A percentile compares a stretch with the other conserved stretches of the same genome.
Evolutionary conservation across 2,329 filamentous ascomycete genomes (phyloP).

Genomic region (Mollisiaceae sp.): DNA sequence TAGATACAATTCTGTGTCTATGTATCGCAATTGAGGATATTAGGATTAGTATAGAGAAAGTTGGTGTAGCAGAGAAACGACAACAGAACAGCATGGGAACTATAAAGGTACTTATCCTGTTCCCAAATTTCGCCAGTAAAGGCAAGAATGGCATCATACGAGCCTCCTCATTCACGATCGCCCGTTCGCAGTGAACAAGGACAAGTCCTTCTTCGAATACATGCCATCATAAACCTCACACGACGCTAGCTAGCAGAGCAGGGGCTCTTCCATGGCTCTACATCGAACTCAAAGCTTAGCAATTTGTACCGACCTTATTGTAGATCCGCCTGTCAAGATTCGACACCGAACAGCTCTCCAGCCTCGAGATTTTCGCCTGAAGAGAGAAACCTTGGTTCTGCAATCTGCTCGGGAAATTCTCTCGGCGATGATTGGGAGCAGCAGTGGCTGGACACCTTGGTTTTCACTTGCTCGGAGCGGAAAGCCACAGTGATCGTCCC

Average conservation of each 20-base stretch:
- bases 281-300: background rate
- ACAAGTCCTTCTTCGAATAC: background rate
- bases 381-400: background rate
- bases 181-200: background rate
- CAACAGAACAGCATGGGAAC: background rate
- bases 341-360: background rate
- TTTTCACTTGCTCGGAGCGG: background rate
- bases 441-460: background rate
- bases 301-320: background rate
- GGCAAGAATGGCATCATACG: background rate
- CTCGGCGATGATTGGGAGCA: background rate
- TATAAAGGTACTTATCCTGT: constrained; percentile 4
- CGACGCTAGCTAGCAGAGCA: background rate
- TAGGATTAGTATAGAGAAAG: background rate
- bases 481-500: constrained; percentile 2
- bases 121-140: background rate
- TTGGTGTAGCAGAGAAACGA: no score
- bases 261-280: constrained; percentile 3
- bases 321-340: background rate
- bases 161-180: background rate
- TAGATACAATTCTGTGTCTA: no score
- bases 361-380: background rate
- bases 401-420: background rate
- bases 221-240: constrained; percentile 6
- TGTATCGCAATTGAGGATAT: background rate